These are phyloP conservation scores for Anisodus acutangulus DNA, from an alignment of 257 asterid species.

Conservation along the genomic window DNA sequence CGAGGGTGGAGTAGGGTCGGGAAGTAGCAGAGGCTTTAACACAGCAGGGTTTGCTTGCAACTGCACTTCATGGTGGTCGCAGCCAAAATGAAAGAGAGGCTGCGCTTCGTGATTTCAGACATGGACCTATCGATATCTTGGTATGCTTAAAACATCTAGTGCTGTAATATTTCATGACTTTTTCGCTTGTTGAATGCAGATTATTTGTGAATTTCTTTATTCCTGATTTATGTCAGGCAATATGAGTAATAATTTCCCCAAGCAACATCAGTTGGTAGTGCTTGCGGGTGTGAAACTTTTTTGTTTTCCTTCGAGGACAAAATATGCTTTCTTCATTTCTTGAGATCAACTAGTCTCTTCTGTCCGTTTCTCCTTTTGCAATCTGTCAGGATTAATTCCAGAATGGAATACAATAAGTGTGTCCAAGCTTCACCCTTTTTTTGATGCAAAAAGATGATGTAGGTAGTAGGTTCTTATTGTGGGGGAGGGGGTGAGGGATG, in stretches of 20 bases:
- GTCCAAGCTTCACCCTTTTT: not conserved
- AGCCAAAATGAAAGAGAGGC: conserved; percentile 87
- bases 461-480: not conserved
- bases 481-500: too few species aligned
- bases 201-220: not conserved
- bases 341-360: conserved; percentile 14
- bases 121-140: conserved; percentile 73
- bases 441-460: conserved; percentile 7
- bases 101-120: conserved; percentile 80
- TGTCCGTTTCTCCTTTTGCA: not conserved
- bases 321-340: not conserved
- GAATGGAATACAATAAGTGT: not conserved
- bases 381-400: conserved; percentile 1
- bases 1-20: too few species aligned
- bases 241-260: conserved; percentile 22
- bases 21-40: conserved; percentile 89
- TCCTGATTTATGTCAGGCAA: conserved; percentile 8
- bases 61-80: conserved; percentile 93
- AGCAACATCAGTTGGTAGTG: conserved; percentile 26
- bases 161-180: conserved; percentile 12
- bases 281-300: not conserved
- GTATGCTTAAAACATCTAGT: conserved; percentile 42
- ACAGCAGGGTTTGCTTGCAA: conserved; percentile 77
- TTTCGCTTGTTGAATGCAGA: not conserved
- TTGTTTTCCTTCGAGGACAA: not conserved